Conservation (phyloP, 148 eudicot species). For the Fagopyrum esculentum region DNA sequence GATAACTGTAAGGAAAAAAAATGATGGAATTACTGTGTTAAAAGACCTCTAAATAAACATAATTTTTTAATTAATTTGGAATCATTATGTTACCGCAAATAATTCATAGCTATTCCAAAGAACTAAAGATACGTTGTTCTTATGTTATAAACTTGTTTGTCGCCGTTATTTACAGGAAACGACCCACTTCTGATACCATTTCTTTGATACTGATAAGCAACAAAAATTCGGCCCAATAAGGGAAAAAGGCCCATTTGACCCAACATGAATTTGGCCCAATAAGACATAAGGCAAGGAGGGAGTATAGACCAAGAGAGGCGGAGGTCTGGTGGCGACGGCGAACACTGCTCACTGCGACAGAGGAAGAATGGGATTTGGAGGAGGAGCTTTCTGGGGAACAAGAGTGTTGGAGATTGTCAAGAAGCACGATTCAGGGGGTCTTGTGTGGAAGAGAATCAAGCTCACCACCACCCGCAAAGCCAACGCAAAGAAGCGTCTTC, state of each 20-base stretch:
- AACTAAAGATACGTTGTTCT: no score
- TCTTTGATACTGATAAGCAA: background rate
- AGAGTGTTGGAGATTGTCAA: conserved; percentile 73
- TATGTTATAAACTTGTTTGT: no score
- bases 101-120: no score
- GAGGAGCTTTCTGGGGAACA: conserved; percentile 64
- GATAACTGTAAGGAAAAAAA: no score
- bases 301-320: background rate
- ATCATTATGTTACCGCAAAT: no score
- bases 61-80: no score
- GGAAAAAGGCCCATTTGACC: background rate
- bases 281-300: background rate
- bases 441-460: conserved; percentile 85
- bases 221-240: background rate
- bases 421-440: conserved; percentile 83
- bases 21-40: no score
- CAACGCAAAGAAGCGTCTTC: conserved; percentile 90
- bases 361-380: conserved; percentile 10
- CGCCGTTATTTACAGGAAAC: no score
- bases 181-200: no score
- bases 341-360: background rate
- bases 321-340: conserved; percentile 1
- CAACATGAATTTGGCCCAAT: background rate
- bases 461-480: conserved; percentile 81
- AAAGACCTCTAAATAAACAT: no score